A percentile compares a stretch with the other conserved stretches of the same genome.
phyloP scores from a whole-genome alignment of 768 basidiomycete genomes.

The Trametes elegans region DNA sequence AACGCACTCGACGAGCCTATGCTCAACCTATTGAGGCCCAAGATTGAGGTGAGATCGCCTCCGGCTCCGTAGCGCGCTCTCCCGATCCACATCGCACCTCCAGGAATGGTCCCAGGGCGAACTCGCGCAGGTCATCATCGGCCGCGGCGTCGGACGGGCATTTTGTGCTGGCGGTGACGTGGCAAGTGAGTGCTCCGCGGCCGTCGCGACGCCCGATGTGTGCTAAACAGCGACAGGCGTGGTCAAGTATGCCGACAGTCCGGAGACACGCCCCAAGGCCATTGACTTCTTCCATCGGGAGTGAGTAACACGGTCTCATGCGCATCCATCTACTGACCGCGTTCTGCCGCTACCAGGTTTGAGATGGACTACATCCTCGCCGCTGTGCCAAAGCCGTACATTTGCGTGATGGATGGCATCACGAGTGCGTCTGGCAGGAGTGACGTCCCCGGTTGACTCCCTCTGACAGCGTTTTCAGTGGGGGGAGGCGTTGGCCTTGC shows the following conservation, averaged over 20 bases:
- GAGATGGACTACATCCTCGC: constrained; percentile 76
- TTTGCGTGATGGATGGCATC: constrained; percentile 86
- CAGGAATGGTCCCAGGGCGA: constrained; percentile 77
- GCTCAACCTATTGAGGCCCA: constrained; percentile 66
- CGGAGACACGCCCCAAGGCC: constrained; percentile 57
- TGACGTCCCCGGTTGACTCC: constrained; percentile 3
- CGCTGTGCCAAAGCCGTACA: constrained; percentile 79
- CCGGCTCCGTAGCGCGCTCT: background rate
- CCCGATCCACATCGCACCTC: background rate
- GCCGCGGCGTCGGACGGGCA: constrained; percentile 66
- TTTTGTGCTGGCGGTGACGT: constrained; percentile 98
- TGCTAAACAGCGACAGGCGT: constrained; percentile 47
- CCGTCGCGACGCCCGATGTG: background rate
- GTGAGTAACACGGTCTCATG: constrained; percentile 42
- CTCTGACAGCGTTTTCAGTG: constrained; percentile 48
- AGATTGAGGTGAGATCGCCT: constrained; percentile 60
- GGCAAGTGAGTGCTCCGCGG: constrained; percentile 53
- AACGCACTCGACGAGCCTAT: constrained; percentile 83
- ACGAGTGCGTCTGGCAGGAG: constrained; percentile 62
- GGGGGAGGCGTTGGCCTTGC: constrained; percentile 93
- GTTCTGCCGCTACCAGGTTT: constrained; percentile 48
- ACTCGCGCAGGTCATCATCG: constrained; percentile 70
- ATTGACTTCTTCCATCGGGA: constrained; percentile 89
- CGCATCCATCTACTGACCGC: background rate
- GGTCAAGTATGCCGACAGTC: constrained; percentile 46